Evolutionary conservation across 2,329 filamentous ascomycete species (phyloP), one percentile per base, ranked within the genome.

Genomic region (Penicillium sp.): DNA sequence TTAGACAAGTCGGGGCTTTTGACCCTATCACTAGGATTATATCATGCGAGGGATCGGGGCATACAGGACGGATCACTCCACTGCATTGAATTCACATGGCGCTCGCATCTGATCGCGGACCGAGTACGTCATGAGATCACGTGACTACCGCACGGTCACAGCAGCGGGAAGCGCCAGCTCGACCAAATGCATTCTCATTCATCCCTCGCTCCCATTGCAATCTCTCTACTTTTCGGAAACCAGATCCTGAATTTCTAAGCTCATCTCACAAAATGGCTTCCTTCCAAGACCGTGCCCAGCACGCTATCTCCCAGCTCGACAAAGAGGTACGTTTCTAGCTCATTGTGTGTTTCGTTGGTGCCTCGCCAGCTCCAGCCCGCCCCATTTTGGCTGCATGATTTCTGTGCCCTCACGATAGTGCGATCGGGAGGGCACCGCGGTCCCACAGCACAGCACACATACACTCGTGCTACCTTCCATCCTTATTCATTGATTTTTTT

Each of bases 221-320:
- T 56, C 53, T 48, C 43, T 53, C 48, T 31, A 21, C 37, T 48
- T 56, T 49, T 39, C 48, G 39, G 35, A 49, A 39, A 19, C 24
- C 3, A 26, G 5, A 39, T 39, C 41, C 33, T 50, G 48, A 39
- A 39, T 29, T 50, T 41, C 26, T 5, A 27, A 50, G 48, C 54
- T 56, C 45, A 37, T 54, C 27, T 35, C 53, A 48, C 13, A 52
- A 44, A 52, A 57, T 75, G 73, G 72, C 73, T 60, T 69, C 81
- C 72, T 81, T 86, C 77, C 84, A 86, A 75, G 84, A 86, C 68
- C 80, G 81, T 74, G 82, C 83, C 67, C 83, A 86, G 77, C 81
- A 86, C 74, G 80, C 85, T 66, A 82, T 88, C 67, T 83, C 83
- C 67, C 84, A 87, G 79, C 84, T 88, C 71, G 86, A 88, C 79